Conservation (phyloP, 164 flowering plant genomes). For the Platanus orientalis region DNA sequence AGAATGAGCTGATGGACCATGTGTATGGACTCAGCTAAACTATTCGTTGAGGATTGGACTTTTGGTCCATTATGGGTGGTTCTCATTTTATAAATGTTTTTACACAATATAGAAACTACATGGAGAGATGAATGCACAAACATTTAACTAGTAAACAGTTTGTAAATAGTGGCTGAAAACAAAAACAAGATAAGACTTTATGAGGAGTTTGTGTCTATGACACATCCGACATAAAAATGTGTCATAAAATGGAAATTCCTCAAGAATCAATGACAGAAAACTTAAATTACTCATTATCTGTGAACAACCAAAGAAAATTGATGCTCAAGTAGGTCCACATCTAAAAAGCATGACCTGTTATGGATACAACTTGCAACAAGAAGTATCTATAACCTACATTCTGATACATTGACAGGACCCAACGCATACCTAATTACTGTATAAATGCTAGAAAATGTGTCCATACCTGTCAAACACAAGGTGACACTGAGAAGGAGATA, state of each 20-base stretch:
- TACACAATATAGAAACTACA: background rate
- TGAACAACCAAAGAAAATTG: background rate
- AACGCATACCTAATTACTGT: background rate
- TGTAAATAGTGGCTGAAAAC: too few species aligned
- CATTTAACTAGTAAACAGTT: background rate
- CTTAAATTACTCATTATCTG: background rate
- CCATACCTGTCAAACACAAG: constrained; percentile 80
- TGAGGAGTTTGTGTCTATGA: too few species aligned
- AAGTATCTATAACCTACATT: background rate
- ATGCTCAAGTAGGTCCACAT: background rate
- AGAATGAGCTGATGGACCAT: background rate
- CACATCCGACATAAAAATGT: too few species aligned
- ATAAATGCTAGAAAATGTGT: constrained; percentile 3
- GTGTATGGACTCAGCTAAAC: background rate
- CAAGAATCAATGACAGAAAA: background rate
- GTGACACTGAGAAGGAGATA: constrained; percentile 73
- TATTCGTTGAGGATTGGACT: background rate
- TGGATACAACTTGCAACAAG: background rate
- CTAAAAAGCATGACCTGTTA: background rate
- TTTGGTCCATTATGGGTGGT: background rate
- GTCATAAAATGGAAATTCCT: too few species aligned
- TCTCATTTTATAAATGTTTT: background rate
- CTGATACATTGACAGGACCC: background rate
- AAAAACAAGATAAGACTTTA: too few species aligned
- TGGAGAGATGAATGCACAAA: background rate